Evolutionary conservation across 2,329 filamentous ascomycete species (phyloP).

Genomic region (Venturia carpophila): DNA sequence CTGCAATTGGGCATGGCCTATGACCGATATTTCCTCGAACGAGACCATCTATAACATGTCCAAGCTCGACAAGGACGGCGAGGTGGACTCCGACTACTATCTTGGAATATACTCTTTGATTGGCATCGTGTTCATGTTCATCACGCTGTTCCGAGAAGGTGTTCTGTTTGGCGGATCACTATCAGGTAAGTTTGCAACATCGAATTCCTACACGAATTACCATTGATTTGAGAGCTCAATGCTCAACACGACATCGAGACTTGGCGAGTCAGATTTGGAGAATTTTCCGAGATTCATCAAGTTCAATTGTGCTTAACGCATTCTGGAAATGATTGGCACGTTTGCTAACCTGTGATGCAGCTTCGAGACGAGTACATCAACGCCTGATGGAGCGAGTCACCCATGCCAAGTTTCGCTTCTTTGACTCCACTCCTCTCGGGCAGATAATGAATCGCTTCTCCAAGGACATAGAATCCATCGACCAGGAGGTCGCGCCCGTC

Average conservation of each 20-base stretch:
- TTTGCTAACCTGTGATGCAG: slow-evolving; percentile 29
- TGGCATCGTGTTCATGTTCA: slow-evolving; percentile 66
- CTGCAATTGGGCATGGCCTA: slow-evolving; percentile 40
- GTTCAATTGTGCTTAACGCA: neutral
- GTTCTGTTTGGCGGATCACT: slow-evolving; percentile 91
- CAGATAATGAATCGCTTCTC: slow-evolving; percentile 98
- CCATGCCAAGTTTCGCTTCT: slow-evolving; percentile 93
- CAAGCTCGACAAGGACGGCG: slow-evolving; percentile 24
- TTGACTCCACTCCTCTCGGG: slow-evolving; percentile 89
- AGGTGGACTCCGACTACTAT: slow-evolving; percentile 79
- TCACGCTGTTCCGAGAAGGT: slow-evolving; percentile 74
- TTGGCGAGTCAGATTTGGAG: neutral
- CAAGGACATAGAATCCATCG: slow-evolving; percentile 89
- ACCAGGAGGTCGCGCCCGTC: slow-evolving; percentile 90
- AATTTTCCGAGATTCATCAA: neutral
- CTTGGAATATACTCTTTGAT: slow-evolving; percentile 74
- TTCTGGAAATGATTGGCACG: too few species aligned
- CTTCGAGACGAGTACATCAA: slow-evolving; percentile 77
- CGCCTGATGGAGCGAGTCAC: slow-evolving; percentile 70
- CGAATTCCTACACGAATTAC: neutral
- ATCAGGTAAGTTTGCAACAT: slow-evolving; percentile 31
- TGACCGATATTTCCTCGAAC: slow-evolving; percentile 15
- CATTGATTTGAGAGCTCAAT: neutral
- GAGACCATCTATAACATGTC: slow-evolving; percentile 26
- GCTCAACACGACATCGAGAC: neutral